Evolutionary conservation across 225 moss, liverwort and hornwort genomes (phyloP), one percentile per base, ranked within the genome.

Genomic region (Pseudisothecium myosuroides): DNA sequence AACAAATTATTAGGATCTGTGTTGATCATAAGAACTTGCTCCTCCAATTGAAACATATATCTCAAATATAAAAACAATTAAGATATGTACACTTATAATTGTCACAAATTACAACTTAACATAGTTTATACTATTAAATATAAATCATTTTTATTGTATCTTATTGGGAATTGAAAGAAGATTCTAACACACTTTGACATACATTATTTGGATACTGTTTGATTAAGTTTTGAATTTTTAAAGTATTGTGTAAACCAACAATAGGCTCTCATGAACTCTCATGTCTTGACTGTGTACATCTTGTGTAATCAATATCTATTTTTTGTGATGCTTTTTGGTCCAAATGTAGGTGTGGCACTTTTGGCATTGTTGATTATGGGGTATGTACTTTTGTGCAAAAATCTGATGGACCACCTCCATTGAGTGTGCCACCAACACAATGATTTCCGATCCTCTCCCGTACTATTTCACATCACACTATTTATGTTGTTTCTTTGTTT

Each of bases 21-120:
- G 1, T 73, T 29, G 45, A 11, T 47, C 10, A 0, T 73, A 0
- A 73, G 10, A 73, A 73, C 10, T 17, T 45, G 45, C 4, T 47
- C 47, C 2, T 47, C 45, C 1, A 17, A 28, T 6, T 73, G 11
- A 73, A 73, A 73, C 10, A 73, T 29, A 17, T 27, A 18, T 73
- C 3, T 10, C 45, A 28, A 28, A 73, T 6, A 45, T 18, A 2
- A 29, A 45, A 73, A 45, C 6, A 6, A 17, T 47, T 45, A 73
- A 2, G 0, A 2, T 11, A 28, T 28, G 29, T 47, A 6, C 10
- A 27, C 3, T 27, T 27, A 43, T 45, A 72, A 28, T 73, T 0
- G 1, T 73, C 29, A 73, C 17, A 17, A 45, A 45, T 73, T 28
- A 29, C 10, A 47, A 10, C 47, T 45, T 73, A 29, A 29, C 1